These are phyloP conservation scores for Epichloe festucae DNA, from an alignment of 2,329 filamentous ascomycete species.

Conservation along the genomic window DNA sequence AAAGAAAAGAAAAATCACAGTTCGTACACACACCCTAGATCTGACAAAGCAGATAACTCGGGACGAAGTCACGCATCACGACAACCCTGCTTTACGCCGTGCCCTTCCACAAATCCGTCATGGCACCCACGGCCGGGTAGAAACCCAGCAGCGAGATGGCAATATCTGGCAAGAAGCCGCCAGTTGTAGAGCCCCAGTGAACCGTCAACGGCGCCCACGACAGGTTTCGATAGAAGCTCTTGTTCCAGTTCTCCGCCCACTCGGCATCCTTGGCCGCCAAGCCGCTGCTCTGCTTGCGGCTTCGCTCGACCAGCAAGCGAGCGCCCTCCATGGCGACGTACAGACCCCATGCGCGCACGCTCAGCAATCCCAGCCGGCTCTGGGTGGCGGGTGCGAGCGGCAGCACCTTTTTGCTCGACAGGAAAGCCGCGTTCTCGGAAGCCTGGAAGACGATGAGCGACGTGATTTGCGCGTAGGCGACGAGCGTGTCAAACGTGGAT, in stretches of 20 bases:
- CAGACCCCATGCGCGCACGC: constrained; percentile 65
- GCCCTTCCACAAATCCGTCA: constrained; percentile 31
- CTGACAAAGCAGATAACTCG: too few relatives aligned
- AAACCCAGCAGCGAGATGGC: constrained; percentile 28
- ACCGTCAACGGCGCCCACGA: constrained; percentile 73
- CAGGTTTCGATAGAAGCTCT: constrained; percentile 53
- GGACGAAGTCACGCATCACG: background rate
- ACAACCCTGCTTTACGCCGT: constrained; percentile 15
- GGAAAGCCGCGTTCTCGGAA: constrained; percentile 72
- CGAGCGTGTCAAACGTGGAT: constrained; percentile 25
- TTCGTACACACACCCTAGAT: too few relatives aligned
- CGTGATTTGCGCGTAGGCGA: constrained; percentile 57
- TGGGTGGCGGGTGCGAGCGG: constrained; percentile 42
- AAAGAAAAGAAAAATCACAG: background rate
- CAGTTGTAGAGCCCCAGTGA: constrained; percentile 61
- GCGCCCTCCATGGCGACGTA: constrained; percentile 68
- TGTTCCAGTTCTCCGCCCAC: constrained; percentile 45
- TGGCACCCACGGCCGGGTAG: constrained; percentile 31
- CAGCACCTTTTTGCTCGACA: constrained; percentile 65
- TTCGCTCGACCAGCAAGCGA: constrained; percentile 40
- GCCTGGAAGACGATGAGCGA: constrained; percentile 60
- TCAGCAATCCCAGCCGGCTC: constrained; percentile 53
- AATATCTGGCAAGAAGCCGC: constrained; percentile 37
- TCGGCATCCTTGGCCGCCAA: constrained; percentile 20
- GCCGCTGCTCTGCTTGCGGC: constrained; percentile 24